Base-by-base conservation (phyloP, 2,329 filamentous ascomycete species). In the Fusarium proliferatum region DNA sequence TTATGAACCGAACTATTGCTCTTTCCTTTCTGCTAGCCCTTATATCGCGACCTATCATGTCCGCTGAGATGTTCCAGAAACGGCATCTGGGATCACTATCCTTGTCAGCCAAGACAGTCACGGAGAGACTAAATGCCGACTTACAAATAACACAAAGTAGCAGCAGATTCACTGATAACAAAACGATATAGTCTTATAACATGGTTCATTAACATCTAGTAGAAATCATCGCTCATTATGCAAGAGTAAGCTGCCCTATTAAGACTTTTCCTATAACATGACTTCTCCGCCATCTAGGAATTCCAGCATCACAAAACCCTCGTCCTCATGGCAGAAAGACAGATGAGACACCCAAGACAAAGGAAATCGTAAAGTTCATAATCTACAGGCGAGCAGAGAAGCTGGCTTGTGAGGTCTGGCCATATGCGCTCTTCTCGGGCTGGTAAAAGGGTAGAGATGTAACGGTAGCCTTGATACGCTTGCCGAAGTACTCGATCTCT, bases 401-500 rank as follows among this genome's bases (percentile, higher is more conserved):
- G 38, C 41, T 73, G 30, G 61, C 12, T 26, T 48, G 28, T 3
- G 46, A 9, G 9, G 5, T 59, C 33, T 73, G 57, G 15, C 71
- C 71, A n/a, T 73, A 73, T 2, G 71, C 67, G 12, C 71, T 73
- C 39, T 52, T 68, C 49, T 73, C 62, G 6, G 71, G 67, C 63
- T 76, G 63, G 23, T 79, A 75, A 12, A 78, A 45, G 3, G 88
- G 86, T 52, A 89, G 88, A 3, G 81, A 69, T 0, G 82, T 80
- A 2, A 91, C 86, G 6, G 88, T 90, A 1, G 89, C 90, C 56
- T 75, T 73, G 59, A 91, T 85, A 16, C 83, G 82, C 64, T 80
- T 81, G 9, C 89, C 88, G 79, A 92, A 91, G 76, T 92, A 92
- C 73, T 90, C 88, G 63, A 92, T 84, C 75, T 91, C 88, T 1